phyloP scores from a whole-genome alignment of 2,329 filamentous ascomycete genomes.

The Trichoderma breve region DNA sequence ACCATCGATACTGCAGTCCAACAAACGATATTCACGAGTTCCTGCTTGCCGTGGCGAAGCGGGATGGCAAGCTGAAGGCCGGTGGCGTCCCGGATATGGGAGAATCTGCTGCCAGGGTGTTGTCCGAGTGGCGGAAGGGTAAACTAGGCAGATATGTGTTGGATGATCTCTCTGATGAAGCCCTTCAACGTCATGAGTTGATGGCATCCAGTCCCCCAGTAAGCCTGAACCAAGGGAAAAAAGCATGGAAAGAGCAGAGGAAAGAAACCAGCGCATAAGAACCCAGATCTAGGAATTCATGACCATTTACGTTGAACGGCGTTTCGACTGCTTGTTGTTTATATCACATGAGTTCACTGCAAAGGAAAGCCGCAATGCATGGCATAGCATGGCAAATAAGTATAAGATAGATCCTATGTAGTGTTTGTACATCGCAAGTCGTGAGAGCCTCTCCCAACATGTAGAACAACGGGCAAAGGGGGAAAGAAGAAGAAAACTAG shows the following conservation, averaged over 20 bases:
- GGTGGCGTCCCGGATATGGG: slow-evolving; percentile 70
- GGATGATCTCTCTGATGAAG: slow-evolving; percentile 67
- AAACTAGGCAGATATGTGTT: slow-evolving; percentile 73
- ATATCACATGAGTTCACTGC: background rate
- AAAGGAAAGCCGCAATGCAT: background rate
- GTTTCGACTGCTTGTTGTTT: background rate
- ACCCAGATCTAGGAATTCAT: background rate
- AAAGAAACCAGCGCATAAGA: slow-evolving; percentile 33
- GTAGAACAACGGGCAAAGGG: background rate
- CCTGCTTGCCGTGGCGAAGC: slow-evolving; percentile 66
- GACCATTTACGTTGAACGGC: background rate
- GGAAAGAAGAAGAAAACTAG: background rate
- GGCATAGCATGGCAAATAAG: background rate
- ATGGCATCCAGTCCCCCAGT: slow-evolving; percentile 47
- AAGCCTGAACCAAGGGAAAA: slow-evolving; percentile 68
- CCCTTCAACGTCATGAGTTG: slow-evolving; percentile 50
- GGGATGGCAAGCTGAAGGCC: slow-evolving; percentile 72
- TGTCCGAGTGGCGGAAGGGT: slow-evolving; percentile 80
- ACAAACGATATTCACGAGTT: slow-evolving; percentile 83
- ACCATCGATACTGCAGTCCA: slow-evolving; percentile 61
- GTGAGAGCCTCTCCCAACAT: background rate
- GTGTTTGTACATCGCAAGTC: background rate
- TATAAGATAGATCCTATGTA: background rate
- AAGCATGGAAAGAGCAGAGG: slow-evolving; percentile 59
- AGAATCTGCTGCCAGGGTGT: slow-evolving; percentile 72